Evolutionary conservation across 306 rosid species (phyloP).

Genomic region (Hippophae rhamnoides): DNA sequence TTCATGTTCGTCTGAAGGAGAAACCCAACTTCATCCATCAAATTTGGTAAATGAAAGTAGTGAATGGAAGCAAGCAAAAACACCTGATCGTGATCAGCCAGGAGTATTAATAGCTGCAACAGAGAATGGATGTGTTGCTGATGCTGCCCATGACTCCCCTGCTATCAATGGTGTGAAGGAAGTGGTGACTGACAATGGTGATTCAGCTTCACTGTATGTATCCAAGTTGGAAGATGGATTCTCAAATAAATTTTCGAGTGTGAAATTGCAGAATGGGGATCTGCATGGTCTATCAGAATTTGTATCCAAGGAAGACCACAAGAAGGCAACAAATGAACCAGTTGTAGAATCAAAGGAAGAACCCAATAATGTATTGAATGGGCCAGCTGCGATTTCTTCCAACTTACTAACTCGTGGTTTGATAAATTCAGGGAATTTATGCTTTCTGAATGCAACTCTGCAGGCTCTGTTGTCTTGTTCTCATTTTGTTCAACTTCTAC

Average conservation of each 20-base stretch:
- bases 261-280: constrained; percentile 30
- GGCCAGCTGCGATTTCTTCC: constrained; percentile 20
- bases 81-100: constrained; percentile 17
- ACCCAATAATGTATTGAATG: constrained; percentile 1
- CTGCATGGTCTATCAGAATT: constrained; percentile 21
- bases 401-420: constrained; percentile 71
- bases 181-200: constrained; percentile 7
- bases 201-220: constrained; percentile 9
- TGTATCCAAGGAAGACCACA: constrained; percentile 20
- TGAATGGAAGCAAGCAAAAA: constrained; percentile 26
- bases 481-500: constrained; percentile 72
- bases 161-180: constrained; percentile 25
- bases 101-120: constrained; percentile 19
- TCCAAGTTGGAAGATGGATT: constrained; percentile 25
- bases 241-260: constrained; percentile 37
- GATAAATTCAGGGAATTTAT: constrained; percentile 74
- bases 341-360: too few relatives aligned
- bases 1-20: constrained; percentile 21
- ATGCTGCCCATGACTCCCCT: constrained; percentile 9
- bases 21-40: constrained; percentile 16
- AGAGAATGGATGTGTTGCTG: constrained; percentile 42
- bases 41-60: constrained; percentile 23
- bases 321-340: constrained; percentile 26
- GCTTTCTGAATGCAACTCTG: constrained; percentile 82
- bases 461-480: constrained; percentile 91